These are phyloP conservation scores for Tripterygium wilfordii DNA, from an alignment of 177 flowering plant species.

Conservation along the genomic window DNA sequence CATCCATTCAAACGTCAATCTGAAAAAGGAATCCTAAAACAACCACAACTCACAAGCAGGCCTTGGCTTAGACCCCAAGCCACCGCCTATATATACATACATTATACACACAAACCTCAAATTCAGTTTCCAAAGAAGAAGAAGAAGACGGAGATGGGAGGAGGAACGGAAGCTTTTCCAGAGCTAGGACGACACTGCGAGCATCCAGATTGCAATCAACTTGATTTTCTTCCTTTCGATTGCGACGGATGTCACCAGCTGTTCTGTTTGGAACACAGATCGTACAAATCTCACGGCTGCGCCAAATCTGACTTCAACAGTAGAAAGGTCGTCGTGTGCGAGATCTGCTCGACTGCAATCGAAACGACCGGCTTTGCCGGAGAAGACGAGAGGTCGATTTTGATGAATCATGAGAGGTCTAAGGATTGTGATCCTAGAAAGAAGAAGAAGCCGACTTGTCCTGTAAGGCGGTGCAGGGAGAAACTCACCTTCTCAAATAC, in stretches of 20 bases:
- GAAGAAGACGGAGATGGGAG: conserved; percentile 19
- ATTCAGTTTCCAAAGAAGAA: not conserved
- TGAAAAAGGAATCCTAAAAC: not conserved
- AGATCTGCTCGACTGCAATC: conserved; percentile 60
- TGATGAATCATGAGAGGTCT: conserved; percentile 55
- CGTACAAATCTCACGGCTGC: conserved; percentile 68
- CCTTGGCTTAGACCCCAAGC: conserved; percentile 13
- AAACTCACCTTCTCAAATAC: conserved; percentile 67
- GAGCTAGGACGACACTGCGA: conserved; percentile 87
- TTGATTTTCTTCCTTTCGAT: conserved; percentile 86
- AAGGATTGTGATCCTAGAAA: conserved; percentile 64
- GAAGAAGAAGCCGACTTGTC: conserved; percentile 75
- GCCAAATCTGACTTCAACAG: conserved; percentile 51
- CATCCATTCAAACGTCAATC: too few relatives aligned
- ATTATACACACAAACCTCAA: too few relatives aligned
- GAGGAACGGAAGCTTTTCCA: conserved; percentile 91
- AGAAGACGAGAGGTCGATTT: conserved; percentile 33
- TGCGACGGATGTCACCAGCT: conserved; percentile 70
- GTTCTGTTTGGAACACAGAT: conserved; percentile 77
- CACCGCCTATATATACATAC: too few relatives aligned
- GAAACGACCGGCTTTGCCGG: conserved; percentile 48
- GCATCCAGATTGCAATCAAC: conserved; percentile 62
- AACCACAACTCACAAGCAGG: not conserved
- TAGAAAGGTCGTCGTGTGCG: conserved; percentile 73
- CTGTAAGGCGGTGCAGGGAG: conserved; percentile 67